phyloP scores from a whole-genome alignment of 2,329 filamentous ascomycete species.

The Botrytis porri region DNA sequence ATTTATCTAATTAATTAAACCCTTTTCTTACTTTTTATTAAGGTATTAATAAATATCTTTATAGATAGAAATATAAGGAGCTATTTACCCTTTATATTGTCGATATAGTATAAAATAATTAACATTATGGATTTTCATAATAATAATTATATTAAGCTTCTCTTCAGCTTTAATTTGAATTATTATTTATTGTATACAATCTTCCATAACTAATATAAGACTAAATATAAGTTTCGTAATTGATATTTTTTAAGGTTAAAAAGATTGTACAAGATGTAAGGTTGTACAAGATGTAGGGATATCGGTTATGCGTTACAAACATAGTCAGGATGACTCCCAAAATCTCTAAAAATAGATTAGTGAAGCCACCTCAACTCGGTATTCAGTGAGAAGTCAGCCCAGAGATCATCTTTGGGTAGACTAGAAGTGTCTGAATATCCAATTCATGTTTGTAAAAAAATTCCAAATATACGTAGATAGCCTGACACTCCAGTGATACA shows the following conservation, averaged over 20 bases:
- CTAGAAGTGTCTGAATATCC: slow-evolving; percentile 23
- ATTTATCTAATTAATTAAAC: background rate
- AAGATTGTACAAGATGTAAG: background rate
- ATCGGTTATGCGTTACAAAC: background rate
- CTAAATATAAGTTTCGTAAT: too few relatives aligned
- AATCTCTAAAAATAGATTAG: background rate
- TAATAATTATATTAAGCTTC: too few relatives aligned
- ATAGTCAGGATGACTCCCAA: background rate
- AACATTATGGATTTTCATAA: too few relatives aligned
- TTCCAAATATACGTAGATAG: slow-evolving; percentile 47
- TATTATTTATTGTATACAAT: too few relatives aligned
- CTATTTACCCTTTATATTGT: too few relatives aligned
- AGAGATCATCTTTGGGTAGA: slow-evolving; percentile 22
- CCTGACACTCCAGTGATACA: slow-evolving; percentile 47
- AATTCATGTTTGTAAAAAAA: slow-evolving; percentile 30
- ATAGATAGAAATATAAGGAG: too few relatives aligned
- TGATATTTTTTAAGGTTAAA: too few relatives aligned
- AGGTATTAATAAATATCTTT: too few relatives aligned
- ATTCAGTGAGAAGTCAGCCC: background rate
- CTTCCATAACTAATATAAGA: too few relatives aligned
- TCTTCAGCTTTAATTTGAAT: too few relatives aligned
- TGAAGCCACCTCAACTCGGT: background rate
- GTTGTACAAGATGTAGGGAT: too few relatives aligned
- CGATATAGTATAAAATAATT: too few relatives aligned
- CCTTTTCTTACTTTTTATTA: background rate